Conservation (phyloP, 2,329 filamentous ascomycete species). For the Hortaea werneckii region DNA sequence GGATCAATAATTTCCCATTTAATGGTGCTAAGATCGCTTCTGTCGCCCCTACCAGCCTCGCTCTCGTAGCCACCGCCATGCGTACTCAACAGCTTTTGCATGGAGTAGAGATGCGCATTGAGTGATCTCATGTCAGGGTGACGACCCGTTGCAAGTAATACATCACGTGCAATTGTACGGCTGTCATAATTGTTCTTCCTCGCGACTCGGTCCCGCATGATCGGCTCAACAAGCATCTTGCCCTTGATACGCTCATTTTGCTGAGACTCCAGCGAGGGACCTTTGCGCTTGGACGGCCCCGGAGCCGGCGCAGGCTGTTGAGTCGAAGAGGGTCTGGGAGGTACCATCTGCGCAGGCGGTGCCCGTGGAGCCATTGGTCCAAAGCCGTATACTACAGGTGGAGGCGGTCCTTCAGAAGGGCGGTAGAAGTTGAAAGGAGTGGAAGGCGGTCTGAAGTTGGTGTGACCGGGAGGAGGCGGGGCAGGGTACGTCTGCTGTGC, state of each 20-base stretch:
- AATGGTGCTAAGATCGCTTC: slow-evolving; percentile 46
- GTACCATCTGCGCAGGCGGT: background rate
- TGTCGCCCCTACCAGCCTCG: slow-evolving; percentile 20
- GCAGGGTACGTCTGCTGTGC: background rate
- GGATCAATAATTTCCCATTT: slow-evolving; percentile 54
- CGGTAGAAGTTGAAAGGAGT: background rate
- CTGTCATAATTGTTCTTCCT: slow-evolving; percentile 47
- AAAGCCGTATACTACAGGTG: background rate
- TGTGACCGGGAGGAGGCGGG: background rate
- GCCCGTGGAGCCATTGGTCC: background rate
- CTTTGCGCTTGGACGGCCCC: slow-evolving; percentile 8
- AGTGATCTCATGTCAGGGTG: slow-evolving; percentile 50
- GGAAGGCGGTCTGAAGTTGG: background rate
- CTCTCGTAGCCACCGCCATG: slow-evolving; percentile 31
- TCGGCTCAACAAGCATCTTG: slow-evolving; percentile 31
- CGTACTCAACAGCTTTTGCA: slow-evolving; percentile 31
- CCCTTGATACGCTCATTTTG: slow-evolving; percentile 23
- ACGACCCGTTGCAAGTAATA: slow-evolving; percentile 51
- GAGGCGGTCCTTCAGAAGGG: background rate
- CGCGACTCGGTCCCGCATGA: slow-evolving; percentile 38
- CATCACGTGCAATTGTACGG: slow-evolving; percentile 52
- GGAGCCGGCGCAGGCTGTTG: background rate
- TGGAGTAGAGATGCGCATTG: slow-evolving; percentile 45
- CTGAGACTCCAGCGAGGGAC: slow-evolving; percentile 18
- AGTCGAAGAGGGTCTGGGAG: background rate